Evolutionary conservation across 768 basidiomycete genomes (phyloP), one percentile per base, ranked within the genome.

Genomic region (Naematelia encephala): DNA sequence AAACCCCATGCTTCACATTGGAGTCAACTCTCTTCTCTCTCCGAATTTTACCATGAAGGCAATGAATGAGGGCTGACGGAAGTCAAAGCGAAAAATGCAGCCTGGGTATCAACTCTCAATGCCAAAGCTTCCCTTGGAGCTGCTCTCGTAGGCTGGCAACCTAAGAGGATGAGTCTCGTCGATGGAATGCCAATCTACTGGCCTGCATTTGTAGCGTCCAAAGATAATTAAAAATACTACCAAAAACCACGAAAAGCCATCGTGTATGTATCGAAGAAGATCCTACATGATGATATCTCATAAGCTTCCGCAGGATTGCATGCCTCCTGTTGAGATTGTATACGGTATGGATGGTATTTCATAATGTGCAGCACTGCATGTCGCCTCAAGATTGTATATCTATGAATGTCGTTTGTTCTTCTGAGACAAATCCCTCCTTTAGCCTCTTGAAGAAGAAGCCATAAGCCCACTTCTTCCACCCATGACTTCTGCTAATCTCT

Each of bases 401-500:
- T 39, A 8, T 16, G 8, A 16, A 8, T 16, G 34, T 39, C 34
- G 16, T 16, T 39, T 39, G 8, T 39, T 39, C 34, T 16, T 39
- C 34, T 8, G 34, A 16, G 34, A 8, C 34, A 39, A 56, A 5
- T 22, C 34, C 34, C 8, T 39, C 34, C 8, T 16, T 16, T 39
- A 39, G 16, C 16, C 34, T 16, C 16, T 39, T 16, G 34, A 8
- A 8, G 34, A 39, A 8, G 34, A 39, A 8, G 27, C 27, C 27
- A 57, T 23, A 22, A 29, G 26, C 21, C 72, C 73, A n/a, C 68
- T 58, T 34, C 76, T 54, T 12, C 79, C 79, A 55, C 80, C 86
- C 66, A 97, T 78, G 44, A 82, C 81, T 78, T 94, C 91, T 10
- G 85, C 86, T 56, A 96, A 77, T 19, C 82, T 80, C 73, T 84